Base-by-base conservation (phyloP, 2,329 filamentous ascomycete genomes). In the Penicillium sp. region DNA sequence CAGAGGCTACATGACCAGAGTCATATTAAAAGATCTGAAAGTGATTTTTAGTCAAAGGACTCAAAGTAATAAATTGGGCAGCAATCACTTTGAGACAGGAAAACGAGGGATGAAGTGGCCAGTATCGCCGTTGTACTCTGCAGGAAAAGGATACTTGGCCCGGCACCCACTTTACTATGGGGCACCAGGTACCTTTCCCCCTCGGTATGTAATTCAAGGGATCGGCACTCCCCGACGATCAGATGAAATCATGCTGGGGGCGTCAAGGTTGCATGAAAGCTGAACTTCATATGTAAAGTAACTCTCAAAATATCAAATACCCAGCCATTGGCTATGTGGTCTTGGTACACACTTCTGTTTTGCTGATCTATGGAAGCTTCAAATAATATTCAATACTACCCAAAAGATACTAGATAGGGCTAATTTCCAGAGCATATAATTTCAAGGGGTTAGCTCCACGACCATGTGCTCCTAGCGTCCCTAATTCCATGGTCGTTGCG, bases 21-120 rank as follows among this genome's bases (percentile, higher is more conserved):
- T 22, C 25, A 40, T 50, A 42, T n/a, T 9, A 42, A 33, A 18
- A 42, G n/a, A 27, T 6, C 6, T 47, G 14, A 7, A 18, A 42
- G 26, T 23, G n/a, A 4, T 48, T 23, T 23, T 37, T 22, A 4
- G 15, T 8, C n/a, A 45, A 45, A 29, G n/a, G 23, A 26, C 6
- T 18, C 22, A 45, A 45, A 45, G 42, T n/a, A n/a, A 45, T 14
- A 27, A 53, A 58, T 60, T 56, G 61, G 63, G 59, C 58, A 61
- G 60, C 58, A 61, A 60, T 29, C 22, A 41, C 40, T 55, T 59
- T 59, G 42, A 63, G 61, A 62, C 59, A 60, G 54, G 52, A 55
- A 51, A 60, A 60, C 59, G 59, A 63, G 61, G 58, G 59, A 63
- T 63, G 45, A 61, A 57, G 56, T 58, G 60, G 58, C 55, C 56